Base-by-base conservation (phyloP, 371 early-diverging fungal genomes). In the Zopfochytrium polystomum region DNA sequence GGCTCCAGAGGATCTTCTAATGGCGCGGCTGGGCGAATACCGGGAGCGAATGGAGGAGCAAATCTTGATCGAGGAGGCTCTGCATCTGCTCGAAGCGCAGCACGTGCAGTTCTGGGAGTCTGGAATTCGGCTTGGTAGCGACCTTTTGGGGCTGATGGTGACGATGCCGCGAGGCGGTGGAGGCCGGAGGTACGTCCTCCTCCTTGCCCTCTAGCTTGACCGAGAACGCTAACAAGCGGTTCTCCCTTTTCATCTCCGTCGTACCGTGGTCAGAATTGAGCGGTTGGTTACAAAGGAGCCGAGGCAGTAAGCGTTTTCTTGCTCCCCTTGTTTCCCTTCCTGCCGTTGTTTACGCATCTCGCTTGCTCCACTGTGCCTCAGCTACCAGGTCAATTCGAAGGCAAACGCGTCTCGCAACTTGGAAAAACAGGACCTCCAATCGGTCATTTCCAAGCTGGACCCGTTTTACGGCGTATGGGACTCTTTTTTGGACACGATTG, bases 61-160 rank as follows among this genome's bases (percentile, higher is more conserved):
- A 15, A 68, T 66, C n/a, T 53, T 80, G 46, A 66, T 77, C 27
- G 73, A 74, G 34, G 73, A 76, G 47, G 76, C 77, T 0, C 45
- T 72, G 33, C 49, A 45, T 18, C 54, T 77, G 5, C 55, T 77
- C 20, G 80, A 74, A 53, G 62, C 67, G 22, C 51, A 63, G 44
- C 52, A 73, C 23, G 64, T 77, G 48, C 52, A 67, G 25, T 80
- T 80, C 62, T 80, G 80, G 80, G 70, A 65, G 48, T 58, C 60
- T 18, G 77, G 77, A 9, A 46, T 77, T 18, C 33, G 66, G 23
- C 58, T 80, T 52, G 80, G 80, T 25, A 77, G 66, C 49, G 80
- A 80, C 45, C 55, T 80, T 30, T 55, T 80, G 26, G 80, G 80
- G 4, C 55, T 77, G 26, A 68, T 67, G 20, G 63, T 74, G 26